Evolutionary conservation across 139 green algal genomes (phyloP).

Genomic region (Microglena sp.): DNA sequence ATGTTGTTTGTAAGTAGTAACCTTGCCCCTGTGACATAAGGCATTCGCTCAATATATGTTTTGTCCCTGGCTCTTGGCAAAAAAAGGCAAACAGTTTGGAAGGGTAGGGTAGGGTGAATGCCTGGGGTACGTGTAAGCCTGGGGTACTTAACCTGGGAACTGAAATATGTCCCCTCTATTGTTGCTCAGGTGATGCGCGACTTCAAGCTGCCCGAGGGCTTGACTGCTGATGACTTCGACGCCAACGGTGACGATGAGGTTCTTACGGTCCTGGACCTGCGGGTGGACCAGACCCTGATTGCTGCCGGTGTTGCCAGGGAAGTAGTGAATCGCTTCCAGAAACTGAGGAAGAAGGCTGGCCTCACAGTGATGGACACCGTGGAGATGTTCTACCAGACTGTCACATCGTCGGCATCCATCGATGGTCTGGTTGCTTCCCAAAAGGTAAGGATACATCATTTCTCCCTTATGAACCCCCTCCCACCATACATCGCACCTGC

Average conservation of each 20-base stretch:
- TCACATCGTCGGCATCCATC: not conserved
- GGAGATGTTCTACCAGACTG: constrained; percentile 44
- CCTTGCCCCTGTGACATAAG: too few species aligned
- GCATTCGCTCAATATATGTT: too few species aligned
- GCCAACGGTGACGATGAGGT: constrained; percentile 77
- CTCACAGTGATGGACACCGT: constrained; percentile 60
- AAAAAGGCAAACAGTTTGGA: too few species aligned
- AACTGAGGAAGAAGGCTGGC: constrained; percentile 84
- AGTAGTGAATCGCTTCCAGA: constrained; percentile 93
- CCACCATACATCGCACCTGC: too few species aligned
- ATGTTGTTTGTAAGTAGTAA: too few species aligned
- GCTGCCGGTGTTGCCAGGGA: constrained; percentile 67
- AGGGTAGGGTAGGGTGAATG: too few species aligned
- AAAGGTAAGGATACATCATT: too few species aligned
- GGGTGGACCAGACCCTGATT: constrained; percentile 26
- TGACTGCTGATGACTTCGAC: constrained; percentile 50
- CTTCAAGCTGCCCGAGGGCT: constrained; percentile 60
- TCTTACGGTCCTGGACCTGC: constrained; percentile 87
- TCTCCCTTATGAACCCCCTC: too few species aligned
- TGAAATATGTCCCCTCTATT: not conserved
- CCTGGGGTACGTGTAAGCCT: too few species aligned
- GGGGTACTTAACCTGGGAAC: too few species aligned
- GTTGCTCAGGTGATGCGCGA: constrained; percentile 51
- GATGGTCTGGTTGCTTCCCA: too few species aligned
- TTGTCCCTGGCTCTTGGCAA: too few species aligned